Evolutionary conservation across 768 basidiomycete species (phyloP), one percentile per base, ranked within the genome.

Genomic region (Lenzites betulinus): DNA sequence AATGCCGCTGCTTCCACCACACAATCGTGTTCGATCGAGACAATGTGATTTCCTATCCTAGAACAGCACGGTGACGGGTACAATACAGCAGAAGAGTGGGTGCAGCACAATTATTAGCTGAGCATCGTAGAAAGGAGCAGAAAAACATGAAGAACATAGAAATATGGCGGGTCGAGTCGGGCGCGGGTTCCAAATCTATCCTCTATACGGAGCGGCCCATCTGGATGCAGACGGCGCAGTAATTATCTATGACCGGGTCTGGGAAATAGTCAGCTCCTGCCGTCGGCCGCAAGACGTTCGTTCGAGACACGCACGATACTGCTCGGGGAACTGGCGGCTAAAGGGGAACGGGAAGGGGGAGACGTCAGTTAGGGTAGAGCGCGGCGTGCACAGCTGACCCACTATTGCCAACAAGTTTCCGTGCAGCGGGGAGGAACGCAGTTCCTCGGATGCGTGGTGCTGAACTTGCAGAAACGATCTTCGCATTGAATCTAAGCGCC

Each of bases 391-490:
- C 20, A 43, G 33, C 26, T 51, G 60, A 73, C 88, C 76, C 71
- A 91, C 89, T 88, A 88, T 73, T 89, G 88, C 89, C 89, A 90
- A 69, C 89, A 90, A 25, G 84, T 85, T 25, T 69, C 76, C 30
- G 70, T 76, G 74, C 89, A 91, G 28, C 78, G 73, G 25, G 85
- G 81, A 6, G 76, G 70, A 28, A 81, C 79, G 67, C 89, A 91
- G 59, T 83, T 75, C 26, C 53, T 64, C 30, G 86, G 86, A 73
- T 91, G 89, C 18, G 73, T 72, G 11, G 81, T 75, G 66, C 89
- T 90, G 77, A 91, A 91, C 71, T 81, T 89, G 82, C 89, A 92
- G 68, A 71, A 77, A 35, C 76, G 77, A 69, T 86, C 78, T 51
- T 82, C 84, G 73, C 89, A 91, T 64, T 81, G 79, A 54, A 89